Conservation (phyloP, 2,329 filamentous ascomycete species). For the Alternaria ethzedia region DNA sequence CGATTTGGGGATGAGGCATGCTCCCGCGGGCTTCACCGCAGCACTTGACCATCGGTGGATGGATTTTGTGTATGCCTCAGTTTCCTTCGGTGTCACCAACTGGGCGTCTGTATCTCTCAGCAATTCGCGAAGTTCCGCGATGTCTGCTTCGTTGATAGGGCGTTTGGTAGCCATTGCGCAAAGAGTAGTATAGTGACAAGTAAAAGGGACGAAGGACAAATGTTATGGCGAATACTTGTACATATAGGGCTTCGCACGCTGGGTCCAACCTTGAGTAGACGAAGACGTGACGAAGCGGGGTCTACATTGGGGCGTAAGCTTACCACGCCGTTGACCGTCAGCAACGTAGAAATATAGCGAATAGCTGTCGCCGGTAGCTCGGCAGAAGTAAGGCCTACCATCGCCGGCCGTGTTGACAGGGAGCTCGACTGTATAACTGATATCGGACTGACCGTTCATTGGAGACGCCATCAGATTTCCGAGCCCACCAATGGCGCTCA, state of each 20-base stretch:
- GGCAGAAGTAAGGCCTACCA: background rate
- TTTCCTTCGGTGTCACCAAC: constrained; percentile 6
- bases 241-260: too few relatives aligned
- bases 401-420: background rate
- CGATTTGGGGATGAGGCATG: constrained; percentile 10
- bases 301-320: background rate
- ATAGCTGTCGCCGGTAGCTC: background rate
- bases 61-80: constrained; percentile 4
- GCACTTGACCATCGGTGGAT: constrained; percentile 14
- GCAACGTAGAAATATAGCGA: background rate
- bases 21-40: constrained; percentile 9
- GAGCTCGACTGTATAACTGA: background rate
- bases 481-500: background rate
- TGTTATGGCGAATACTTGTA: background rate
- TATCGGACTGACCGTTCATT: background rate
- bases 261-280: background rate
- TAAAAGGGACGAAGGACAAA: background rate
- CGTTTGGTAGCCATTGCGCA: background rate
- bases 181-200: background rate
- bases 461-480: background rate
- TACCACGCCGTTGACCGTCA: background rate
- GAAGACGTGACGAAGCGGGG: background rate
- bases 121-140: constrained; percentile 1
- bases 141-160: background rate
- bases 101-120: constrained; percentile 5